Evolutionary conservation across 768 basidiomycete genomes (phyloP), one percentile per base, ranked within the genome.

Genomic region (Naganishia randhawae): DNA sequence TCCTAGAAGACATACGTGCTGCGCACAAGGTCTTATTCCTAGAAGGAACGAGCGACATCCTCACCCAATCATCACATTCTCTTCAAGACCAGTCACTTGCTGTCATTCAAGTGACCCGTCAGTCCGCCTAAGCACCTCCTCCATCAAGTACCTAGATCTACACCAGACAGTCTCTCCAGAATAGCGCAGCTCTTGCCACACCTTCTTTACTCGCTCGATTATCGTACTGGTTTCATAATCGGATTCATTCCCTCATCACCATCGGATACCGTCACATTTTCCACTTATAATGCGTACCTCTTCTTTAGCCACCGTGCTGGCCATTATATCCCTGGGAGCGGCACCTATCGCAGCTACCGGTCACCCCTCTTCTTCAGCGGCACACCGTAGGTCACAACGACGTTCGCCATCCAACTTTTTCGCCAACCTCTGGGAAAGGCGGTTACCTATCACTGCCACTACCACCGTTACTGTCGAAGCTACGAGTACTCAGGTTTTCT

Each of bases 381-480:
- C 33, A 13, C 54, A 57, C 39, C 54, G 54, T 57, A 57, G 54
- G 54, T 39, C 54, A 57, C 54, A 57, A 37, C 54, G 54, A 61
- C 57, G 57, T 27, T 61, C 57, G 57, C 57, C 57, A 3, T 61
- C 57, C 57, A 61, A 37, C 35, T 61, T 61, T 22, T 61, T 61
- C n/a, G 57, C 57, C 31, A 61, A 61, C 32, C 37, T 42, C 35
- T 61, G 57, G 57, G 65, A 66, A 54, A 33, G 65, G 17, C 32
- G 52, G 31, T 35, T 77, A 53, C 78, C 78, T 1, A 77, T 79
- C 65, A 79, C 78, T 14, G 75, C 78, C 6, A 79, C 78, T 1
- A 79, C 74, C 0, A 77, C 75, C 0, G 71, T 79, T 25, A 68
- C 73, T 16, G 72, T 77, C 17, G 65, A 76, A 27, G 71, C 72